These are phyloP conservation scores for Achaetomium macrosporum DNA, from an alignment of 2,329 filamentous ascomycete genomes.

Conservation along the genomic window DNA sequence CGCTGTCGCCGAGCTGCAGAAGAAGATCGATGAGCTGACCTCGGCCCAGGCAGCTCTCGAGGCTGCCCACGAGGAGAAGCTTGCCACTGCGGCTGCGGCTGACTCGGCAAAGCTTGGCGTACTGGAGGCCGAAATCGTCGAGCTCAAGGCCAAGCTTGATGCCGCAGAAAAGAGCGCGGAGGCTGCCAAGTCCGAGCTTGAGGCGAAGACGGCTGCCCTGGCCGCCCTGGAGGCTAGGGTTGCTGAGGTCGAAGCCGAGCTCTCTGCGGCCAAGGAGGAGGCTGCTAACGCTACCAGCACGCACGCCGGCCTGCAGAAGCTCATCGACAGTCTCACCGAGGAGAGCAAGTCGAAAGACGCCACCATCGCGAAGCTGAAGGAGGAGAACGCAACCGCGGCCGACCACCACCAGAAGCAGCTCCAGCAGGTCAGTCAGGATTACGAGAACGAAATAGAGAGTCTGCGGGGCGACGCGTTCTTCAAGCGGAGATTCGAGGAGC, in stretches of 20 bases:
- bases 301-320: slow-evolving; percentile 42
- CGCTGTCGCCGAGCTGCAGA: slow-evolving; percentile 44
- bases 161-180: slow-evolving; percentile 42
- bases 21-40: slow-evolving; percentile 48
- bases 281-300: slow-evolving; percentile 41
- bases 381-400: slow-evolving; percentile 36
- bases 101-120: slow-evolving; percentile 41
- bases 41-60: slow-evolving; percentile 42
- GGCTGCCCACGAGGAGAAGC: slow-evolving; percentile 39
- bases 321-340: slow-evolving; percentile 39
- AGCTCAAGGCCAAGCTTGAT: slow-evolving; percentile 44
- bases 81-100: slow-evolving; percentile 41
- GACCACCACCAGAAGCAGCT: slow-evolving; percentile 53
- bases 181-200: slow-evolving; percentile 39
- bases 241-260: slow-evolving; percentile 40
- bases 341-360: slow-evolving; percentile 37
- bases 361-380: slow-evolving; percentile 45
- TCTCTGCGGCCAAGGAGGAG: slow-evolving; percentile 40
- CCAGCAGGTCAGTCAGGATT: slow-evolving; percentile 53
- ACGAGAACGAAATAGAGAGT: slow-evolving; percentile 59
- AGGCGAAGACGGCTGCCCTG: slow-evolving; percentile 38
- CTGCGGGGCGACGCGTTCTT: slow-evolving; percentile 58
- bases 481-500: slow-evolving; percentile 57
- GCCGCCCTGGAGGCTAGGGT: slow-evolving; percentile 36
- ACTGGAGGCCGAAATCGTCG: slow-evolving; percentile 47